A percentile compares a stretch with the other conserved stretches of the same genome.
Evolutionary conservation across 2,329 filamentous ascomycete species (phyloP).

Genomic region (Exophiala viscosa): DNA sequence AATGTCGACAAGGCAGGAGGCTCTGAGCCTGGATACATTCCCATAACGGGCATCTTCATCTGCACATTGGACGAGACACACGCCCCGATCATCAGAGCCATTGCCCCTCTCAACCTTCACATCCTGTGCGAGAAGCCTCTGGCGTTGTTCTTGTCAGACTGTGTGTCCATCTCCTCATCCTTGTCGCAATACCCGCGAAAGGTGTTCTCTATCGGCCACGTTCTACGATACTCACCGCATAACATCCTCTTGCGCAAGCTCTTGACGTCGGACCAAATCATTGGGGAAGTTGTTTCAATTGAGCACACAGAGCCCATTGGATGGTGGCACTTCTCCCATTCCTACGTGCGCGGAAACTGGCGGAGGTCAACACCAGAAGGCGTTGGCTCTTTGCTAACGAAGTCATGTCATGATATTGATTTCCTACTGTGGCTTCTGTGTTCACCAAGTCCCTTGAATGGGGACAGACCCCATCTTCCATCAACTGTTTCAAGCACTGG

Average conservation of each 20-base stretch:
- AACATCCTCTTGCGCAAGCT: constrained; percentile 80
- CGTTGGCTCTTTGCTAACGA: constrained; percentile 77
- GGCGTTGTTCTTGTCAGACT: constrained; percentile 73
- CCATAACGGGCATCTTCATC: constrained; percentile 55
- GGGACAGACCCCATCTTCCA: constrained; percentile 64
- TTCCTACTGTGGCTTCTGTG: constrained; percentile 87
- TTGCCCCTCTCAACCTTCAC: constrained; percentile 68
- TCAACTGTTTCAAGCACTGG: constrained; percentile 72
- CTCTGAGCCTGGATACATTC: constrained; percentile 50
- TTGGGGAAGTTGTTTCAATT: constrained; percentile 80
- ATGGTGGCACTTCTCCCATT: constrained; percentile 93
- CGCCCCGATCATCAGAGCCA: constrained; percentile 69
- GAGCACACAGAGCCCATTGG: constrained; percentile 94
- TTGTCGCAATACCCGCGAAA: constrained; percentile 31
- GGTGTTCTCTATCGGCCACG: constrained; percentile 89
- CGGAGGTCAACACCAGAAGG: constrained; percentile 70
- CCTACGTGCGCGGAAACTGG: constrained; percentile 92
- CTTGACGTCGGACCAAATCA: constrained; percentile 67
- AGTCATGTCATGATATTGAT: constrained; percentile 95
- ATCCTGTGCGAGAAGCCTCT: constrained; percentile 96
- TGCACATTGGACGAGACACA: constrained; percentile 88
- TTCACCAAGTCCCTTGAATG: constrained; percentile 56
- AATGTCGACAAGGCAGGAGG: constrained; percentile 45
- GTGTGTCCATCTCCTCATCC: constrained; percentile 50
- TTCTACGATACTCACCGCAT: constrained; percentile 87